A percentile compares a stretch with the other conserved stretches of the same genome.
These are phyloP conservation scores for Ogataea neopini DNA, from an alignment of 805 yeast genomes.

Conservation along the genomic window DNA sequence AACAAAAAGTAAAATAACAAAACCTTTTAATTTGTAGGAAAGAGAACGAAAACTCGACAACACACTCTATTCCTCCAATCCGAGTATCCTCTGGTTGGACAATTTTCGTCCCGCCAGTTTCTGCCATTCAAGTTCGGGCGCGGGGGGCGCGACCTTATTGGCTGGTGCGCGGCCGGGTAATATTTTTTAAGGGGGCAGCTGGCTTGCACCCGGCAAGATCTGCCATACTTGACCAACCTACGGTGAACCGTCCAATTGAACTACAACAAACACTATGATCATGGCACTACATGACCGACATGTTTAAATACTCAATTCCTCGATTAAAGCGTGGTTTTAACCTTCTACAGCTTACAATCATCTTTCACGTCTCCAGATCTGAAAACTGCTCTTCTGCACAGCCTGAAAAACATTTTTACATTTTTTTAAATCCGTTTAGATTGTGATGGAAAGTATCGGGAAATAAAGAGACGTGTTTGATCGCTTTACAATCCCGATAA, in stretches of 20 bases:
- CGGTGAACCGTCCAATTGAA: not conserved
- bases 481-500: not conserved
- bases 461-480: not conserved
- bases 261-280: not conserved
- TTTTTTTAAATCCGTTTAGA: no score
- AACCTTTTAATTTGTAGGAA: constrained; percentile 3
- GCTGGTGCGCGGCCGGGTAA: constrained; percentile 7
- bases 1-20: not conserved
- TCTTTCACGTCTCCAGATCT: constrained; percentile 1
- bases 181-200: constrained; percentile 3
- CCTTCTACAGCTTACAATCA: not conserved
- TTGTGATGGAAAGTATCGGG: no score
- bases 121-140: constrained; percentile 6
- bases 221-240: not conserved
- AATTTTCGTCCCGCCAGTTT: constrained; percentile 8
- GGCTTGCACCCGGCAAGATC: constrained; percentile 3
- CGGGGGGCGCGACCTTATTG: constrained; percentile 7
- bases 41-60: constrained; percentile 22
- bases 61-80: constrained; percentile 17
- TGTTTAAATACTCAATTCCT: no score
- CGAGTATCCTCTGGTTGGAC: constrained; percentile 9
- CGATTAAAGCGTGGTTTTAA: no score
- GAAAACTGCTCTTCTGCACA: not conserved
- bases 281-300: no score
- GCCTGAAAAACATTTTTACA: constrained; percentile 3